phyloP scores from a whole-genome alignment of 2,329 filamentous ascomycete species.

The Drechslerella dactyloides region DNA sequence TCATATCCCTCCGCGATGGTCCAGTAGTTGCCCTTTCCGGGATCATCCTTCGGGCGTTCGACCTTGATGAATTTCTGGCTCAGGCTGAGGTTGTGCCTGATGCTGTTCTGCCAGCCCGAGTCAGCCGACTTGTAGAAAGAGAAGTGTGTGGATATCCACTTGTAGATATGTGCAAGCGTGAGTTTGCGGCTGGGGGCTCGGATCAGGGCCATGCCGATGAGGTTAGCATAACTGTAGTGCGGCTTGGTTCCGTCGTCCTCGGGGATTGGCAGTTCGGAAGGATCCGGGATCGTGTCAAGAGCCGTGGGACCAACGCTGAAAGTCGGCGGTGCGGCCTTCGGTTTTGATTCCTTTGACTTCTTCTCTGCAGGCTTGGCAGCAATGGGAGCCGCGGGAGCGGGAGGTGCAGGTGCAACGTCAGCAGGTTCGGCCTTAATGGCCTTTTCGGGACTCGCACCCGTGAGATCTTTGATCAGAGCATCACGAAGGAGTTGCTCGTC shows the following conservation, averaged over 20 bases:
- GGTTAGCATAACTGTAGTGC: constrained; percentile 86
- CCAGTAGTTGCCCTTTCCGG: constrained; percentile 98
- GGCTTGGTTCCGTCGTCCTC: constrained; percentile 89
- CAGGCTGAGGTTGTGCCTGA: constrained; percentile 93
- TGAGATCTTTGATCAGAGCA: constrained; percentile 48
- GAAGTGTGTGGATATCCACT: constrained; percentile 97
- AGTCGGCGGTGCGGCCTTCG: constrained; percentile 26
- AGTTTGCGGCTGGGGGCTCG: constrained; percentile 81
- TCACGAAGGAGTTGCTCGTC: constrained; percentile 48
- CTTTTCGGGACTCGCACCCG: constrained; percentile 38
- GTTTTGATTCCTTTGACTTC: constrained; percentile 42
- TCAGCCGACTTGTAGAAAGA: constrained; percentile 84
- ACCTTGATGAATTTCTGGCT: constrained; percentile 98
- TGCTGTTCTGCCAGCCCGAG: constrained; percentile 98
- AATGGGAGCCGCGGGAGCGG: constrained; percentile 19
- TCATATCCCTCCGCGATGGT: constrained; percentile 89
- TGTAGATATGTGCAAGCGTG: constrained; percentile 95
- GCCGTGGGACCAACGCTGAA: constrained; percentile 34
- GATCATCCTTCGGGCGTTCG: constrained; percentile 93
- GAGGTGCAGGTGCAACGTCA: constrained; percentile 2
- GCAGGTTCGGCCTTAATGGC: constrained; percentile 14
- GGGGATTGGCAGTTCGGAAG: constrained; percentile 79
- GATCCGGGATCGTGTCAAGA: constrained; percentile 67
- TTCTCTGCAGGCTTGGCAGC: constrained; percentile 35
- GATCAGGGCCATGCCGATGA: constrained; percentile 97